Evolutionary conservation across 108 stramenopile genomes (phyloP).

Genomic region (Schizochytrium sp.): DNA sequence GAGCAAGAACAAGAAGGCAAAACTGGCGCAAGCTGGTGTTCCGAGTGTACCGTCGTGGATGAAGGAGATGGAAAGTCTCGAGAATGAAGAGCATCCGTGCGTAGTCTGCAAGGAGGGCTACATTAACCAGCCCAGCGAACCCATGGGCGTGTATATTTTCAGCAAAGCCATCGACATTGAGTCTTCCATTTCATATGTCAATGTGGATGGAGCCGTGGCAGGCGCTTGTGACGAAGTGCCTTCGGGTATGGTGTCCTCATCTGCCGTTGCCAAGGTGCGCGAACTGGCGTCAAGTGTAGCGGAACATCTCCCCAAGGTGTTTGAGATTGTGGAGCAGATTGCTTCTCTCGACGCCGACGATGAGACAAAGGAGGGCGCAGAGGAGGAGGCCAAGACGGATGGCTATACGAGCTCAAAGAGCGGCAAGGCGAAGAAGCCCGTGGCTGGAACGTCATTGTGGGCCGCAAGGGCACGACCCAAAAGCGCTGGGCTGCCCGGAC

Average conservation of each 20-base stretch:
- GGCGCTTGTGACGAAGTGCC: not conserved
- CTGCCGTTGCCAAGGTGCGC: not conserved
- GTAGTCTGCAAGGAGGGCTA: slow-evolving; percentile 6
- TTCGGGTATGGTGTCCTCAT: not conserved
- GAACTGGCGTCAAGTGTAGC: too few relatives aligned
- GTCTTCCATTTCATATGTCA: not conserved
- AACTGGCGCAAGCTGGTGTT: too few relatives aligned
- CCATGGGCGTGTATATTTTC: not conserved
- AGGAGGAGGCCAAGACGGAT: too few relatives aligned
- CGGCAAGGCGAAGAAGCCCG: too few relatives aligned
- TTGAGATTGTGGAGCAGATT: too few relatives aligned
- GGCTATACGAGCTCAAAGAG: too few relatives aligned
- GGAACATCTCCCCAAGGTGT: too few relatives aligned
- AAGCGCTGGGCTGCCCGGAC: not conserved
- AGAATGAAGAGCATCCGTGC: not conserved
- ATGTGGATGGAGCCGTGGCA: not conserved
- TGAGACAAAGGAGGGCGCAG: too few relatives aligned
- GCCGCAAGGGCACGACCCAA: not conserved
- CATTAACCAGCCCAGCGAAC: not conserved
- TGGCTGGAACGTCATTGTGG: too few relatives aligned
- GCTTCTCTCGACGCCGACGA: too few relatives aligned
- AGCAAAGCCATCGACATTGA: not conserved
- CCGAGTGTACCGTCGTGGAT: not conserved
- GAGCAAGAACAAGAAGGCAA: not conserved
- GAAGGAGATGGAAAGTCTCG: not conserved